Base-by-base conservation (phyloP, 192 early-diverging fungal species). In the Coemansia nantahalensis region DNA sequence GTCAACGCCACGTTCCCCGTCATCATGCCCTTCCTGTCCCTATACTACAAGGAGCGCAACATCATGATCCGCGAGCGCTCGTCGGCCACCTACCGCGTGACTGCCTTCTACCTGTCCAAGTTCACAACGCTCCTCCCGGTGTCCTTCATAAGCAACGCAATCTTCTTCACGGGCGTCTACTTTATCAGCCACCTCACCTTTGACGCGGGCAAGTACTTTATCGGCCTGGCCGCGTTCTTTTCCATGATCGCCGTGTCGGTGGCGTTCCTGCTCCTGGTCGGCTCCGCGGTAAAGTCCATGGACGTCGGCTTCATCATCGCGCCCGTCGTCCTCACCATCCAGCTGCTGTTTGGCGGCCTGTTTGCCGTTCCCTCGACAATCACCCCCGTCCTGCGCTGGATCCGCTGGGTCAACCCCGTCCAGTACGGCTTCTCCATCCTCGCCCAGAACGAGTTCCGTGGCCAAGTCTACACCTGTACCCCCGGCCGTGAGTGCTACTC, bases 61-160 rank as follows among this genome's bases (percentile, higher is more conserved):
- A 82, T 83, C 38, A 77, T 86, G 68, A 47, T 77, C 15, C 78
- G 84, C 3, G 87, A 90, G 73, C 77, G 87, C 2, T 81, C 83
- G 13, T 61, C 76, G 26, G 82, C 83, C 2, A 76, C 80, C 21
- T 90, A 84, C 79, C 73, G 87, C 16, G 56, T 82, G 32, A 75
- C 79, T 4, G 69, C 83, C 16, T 85, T 77, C 46, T 87, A 77
- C 47, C 34, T 85, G 23, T 82, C 85, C 31, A 87, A 86, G 60
- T 54, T 82, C 48, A 63, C 85, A 14, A 79, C 80, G 12, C 69
- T 67, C 23, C 39, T 77, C 5, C 75, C 75, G 9, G 53, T 78
- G 31, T 45, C 60, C 15, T 45, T 65, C 21, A 19, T 64, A 19
- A 22, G 55, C 50, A 68, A 67, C 54, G 53, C 61, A 5, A 28